Evolutionary conservation across 108 stramenopile genomes (phyloP).

Genomic region (Skeletonema potamos): DNA sequence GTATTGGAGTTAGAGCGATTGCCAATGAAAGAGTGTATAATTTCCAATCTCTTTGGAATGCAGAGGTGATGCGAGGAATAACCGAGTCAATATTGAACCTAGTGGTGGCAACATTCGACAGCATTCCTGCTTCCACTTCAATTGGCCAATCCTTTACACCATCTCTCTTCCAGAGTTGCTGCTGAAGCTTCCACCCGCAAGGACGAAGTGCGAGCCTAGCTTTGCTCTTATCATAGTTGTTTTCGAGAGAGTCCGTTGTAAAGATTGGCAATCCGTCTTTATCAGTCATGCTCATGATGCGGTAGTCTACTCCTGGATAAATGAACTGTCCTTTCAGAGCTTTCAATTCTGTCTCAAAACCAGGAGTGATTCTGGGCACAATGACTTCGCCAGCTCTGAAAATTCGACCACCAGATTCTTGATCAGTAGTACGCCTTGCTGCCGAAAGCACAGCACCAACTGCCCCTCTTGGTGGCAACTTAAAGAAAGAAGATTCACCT

Average conservation of each 20-base stretch:
- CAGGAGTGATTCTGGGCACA: slow-evolving; percentile 36
- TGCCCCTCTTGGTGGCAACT: slow-evolving; percentile 29
- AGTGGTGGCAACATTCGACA: slow-evolving; percentile 31
- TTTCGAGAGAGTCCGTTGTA: slow-evolving; percentile 29
- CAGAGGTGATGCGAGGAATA: slow-evolving; percentile 42
- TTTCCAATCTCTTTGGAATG: slow-evolving; percentile 49
- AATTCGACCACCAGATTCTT: slow-evolving; percentile 1
- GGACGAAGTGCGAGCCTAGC: slow-evolving; percentile 50
- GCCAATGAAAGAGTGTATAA: slow-evolving; percentile 35
- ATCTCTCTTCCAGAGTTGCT: slow-evolving; percentile 42
- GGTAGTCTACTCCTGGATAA: slow-evolving; percentile 49
- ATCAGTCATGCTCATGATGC: slow-evolving; percentile 60
- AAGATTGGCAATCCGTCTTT: slow-evolving; percentile 45
- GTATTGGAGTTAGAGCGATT: slow-evolving; percentile 50
- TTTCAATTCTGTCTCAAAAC: slow-evolving; percentile 13
- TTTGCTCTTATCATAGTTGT: slow-evolving; percentile 18
- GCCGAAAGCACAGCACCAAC: slow-evolving; percentile 29
- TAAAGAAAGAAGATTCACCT: slow-evolving; percentile 44
- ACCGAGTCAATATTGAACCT: slow-evolving; percentile 44
- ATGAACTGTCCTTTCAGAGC: slow-evolving; percentile 36
- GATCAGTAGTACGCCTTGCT: background rate
- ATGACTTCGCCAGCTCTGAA: slow-evolving; percentile 62
- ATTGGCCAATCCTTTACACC: slow-evolving; percentile 50
- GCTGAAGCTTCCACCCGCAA: slow-evolving; percentile 57
- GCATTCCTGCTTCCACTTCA: slow-evolving; percentile 39